phyloP scores from a whole-genome alignment of 495 filamentous ascomycete genomes.

The Aspergillus biplanus region DNA sequence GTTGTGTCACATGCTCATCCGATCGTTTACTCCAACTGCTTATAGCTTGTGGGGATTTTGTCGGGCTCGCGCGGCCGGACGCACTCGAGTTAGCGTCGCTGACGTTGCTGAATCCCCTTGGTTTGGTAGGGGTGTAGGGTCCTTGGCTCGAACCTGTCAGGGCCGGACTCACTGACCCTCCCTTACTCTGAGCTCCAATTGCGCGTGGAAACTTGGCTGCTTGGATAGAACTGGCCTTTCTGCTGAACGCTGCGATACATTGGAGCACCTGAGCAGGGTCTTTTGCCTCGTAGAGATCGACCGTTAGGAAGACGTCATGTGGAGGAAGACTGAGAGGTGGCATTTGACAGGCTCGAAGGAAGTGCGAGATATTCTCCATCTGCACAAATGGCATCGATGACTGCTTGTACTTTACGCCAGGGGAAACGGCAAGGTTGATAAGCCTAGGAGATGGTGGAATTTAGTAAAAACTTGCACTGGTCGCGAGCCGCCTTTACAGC shows the following conservation, averaged over 20 bases:
- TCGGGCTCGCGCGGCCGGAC: conserved; percentile 64
- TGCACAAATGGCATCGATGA: conserved; percentile 97
- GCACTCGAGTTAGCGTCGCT: conserved; percentile 64
- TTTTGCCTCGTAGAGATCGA: conserved; percentile 95
- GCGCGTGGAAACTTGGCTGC: conserved; percentile 71
- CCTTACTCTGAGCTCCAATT: conserved; percentile 68
- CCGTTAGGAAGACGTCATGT: conserved; percentile 96
- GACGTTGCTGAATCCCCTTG: conserved; percentile 66
- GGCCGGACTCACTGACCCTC: conserved; percentile 67
- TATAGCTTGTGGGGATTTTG: conserved; percentile 61
- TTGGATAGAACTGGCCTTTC: conserved; percentile 77
- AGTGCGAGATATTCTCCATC: conserved; percentile 99
- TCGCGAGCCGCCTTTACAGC: neutral
- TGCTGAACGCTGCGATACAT: conserved; percentile 88
- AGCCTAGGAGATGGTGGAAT: conserved; percentile 56
- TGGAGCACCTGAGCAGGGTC: conserved; percentile 97
- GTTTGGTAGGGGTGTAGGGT: conserved; percentile 39
- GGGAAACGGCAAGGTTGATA: conserved; percentile 77
- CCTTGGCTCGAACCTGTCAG: conserved; percentile 62
- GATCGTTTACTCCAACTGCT: conserved; percentile 90
- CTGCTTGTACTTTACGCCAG: conserved; percentile 77
- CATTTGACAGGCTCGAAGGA: conserved; percentile 82
- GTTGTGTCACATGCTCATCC: conserved; percentile 78
- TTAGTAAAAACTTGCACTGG: neutral
- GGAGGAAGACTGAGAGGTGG: conserved; percentile 85